Conservation (phyloP, 257 asterid genomes). For the Anisodus tanguticus region DNA sequence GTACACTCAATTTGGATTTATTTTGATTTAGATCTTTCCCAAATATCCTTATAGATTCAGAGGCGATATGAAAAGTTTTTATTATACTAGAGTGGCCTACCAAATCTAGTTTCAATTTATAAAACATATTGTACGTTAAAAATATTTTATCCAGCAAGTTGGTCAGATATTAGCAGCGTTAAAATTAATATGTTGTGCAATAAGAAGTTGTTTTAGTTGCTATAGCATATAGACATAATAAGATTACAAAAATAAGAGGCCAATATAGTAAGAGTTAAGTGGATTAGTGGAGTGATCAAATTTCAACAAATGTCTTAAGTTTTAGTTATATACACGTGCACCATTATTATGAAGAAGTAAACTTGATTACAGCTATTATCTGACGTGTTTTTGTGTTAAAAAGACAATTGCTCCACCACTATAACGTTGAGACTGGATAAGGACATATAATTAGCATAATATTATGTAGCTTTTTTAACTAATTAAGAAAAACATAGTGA, state of each 20-base stretch:
- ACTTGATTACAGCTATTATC: slow-evolving; percentile 15
- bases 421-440: neutral
- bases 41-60: slow-evolving; percentile 18
- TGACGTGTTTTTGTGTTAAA: neutral
- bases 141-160: neutral
- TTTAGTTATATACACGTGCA: neutral
- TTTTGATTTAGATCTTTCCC: neutral
- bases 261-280: slow-evolving; percentile 14
- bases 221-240: neutral
- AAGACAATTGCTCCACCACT: no score
- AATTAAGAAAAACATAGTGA: slow-evolving; percentile 14
- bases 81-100: neutral
- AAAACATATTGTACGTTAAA: neutral
- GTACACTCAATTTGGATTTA: neutral
- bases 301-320: neutral
- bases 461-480: slow-evolving; percentile 17
- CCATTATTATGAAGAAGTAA: neutral
- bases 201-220: slow-evolving; percentile 11
- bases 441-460: neutral
- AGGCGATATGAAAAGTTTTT: neutral
- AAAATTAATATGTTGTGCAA: neutral
- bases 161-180: neutral
- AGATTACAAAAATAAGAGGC: neutral
- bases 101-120: neutral
- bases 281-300: slow-evolving; percentile 13